Evolutionary conservation across 2,329 filamentous ascomycete species (phyloP), one percentile per base, ranked within the genome.

Genomic region (Beauveria sp.): DNA sequence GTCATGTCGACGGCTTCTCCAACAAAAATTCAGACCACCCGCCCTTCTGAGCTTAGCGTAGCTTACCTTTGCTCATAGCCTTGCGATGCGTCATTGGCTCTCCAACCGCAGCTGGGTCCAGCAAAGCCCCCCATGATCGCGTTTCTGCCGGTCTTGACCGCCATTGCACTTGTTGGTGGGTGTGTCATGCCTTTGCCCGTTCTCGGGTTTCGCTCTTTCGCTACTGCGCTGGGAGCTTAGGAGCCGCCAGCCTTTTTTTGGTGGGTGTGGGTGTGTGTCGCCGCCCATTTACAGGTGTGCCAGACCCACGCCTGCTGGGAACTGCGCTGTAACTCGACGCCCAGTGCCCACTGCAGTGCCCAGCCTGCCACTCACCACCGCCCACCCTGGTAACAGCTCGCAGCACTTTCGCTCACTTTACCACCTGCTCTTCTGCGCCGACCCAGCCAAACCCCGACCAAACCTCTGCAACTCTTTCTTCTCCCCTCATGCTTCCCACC

Each of bases 61-160:
- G 42, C 54, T 47, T 47, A 47, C 26, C n/a, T 38, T 18, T 56
- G 40, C 42, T 20, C 53, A 42, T 49, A 58, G 58, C 58, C 58
- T 60, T 60, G 58, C 46, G 40, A 16, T 61, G 59, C 59, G 59
- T 61, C 59, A 61, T 61, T 61, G 59, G 59, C 58, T 61, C 26
- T 34, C 34, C 43, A 53, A 46, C 45, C 59, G 52, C 45, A 53
- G 51, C 59, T 56, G 59, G 51, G 40, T 30, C 58, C 51, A 61
- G 50, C 24, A 30, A 34, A 50, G 24, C 60, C 52, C 60, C 60
- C 60, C 60, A 57, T 62, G 52, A 57, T 62, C 53, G 60, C 45
- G 60, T 51, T 61, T 62, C 60, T 62, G 60, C 60, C 60, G n/a
- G 3, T 3, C 9, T 14, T 55, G 42, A 61, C 58, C 58, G 58